Evolutionary conservation across 306 rosid genomes (phyloP).

Genomic region (Vigna radiata): DNA sequence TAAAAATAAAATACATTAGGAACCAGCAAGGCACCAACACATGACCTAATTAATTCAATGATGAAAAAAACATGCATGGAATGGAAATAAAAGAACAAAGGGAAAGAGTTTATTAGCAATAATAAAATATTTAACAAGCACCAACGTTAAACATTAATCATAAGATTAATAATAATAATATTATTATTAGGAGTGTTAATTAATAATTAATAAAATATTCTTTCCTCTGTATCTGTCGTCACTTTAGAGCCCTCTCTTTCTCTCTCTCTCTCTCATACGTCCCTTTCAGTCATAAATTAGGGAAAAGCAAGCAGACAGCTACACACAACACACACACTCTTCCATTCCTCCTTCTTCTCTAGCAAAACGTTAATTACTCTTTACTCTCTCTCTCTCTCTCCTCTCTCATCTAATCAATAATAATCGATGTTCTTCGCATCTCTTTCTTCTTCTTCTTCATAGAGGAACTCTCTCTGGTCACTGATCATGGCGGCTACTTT

Average conservation of each 20-base stretch:
- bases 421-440: constrained; percentile 6
- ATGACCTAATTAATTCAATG: no score
- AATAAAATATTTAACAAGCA: no score
- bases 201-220: background rate
- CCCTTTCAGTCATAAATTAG: constrained; percentile 91
- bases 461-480: background rate
- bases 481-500: constrained; percentile 66
- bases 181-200: background rate
- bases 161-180: no score
- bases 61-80: background rate
- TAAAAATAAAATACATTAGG: no score
- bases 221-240: constrained; percentile 33
- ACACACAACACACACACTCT: constrained; percentile 36
- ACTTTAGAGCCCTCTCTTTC: constrained; percentile 60
- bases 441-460: background rate
- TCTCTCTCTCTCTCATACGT: constrained; percentile 85
- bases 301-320: constrained; percentile 65
- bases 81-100: background rate
- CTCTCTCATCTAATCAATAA: constrained; percentile 34
- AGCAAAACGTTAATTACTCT: constrained; percentile 6
- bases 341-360: constrained; percentile 12
- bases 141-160: no score
- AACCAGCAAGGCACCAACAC: no score
- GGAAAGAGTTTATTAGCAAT: background rate
- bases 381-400: constrained; percentile 25